These are phyloP conservation scores for Lodderomyces orthopsilosis DNA, from an alignment of 1,139 yeast genomes.

Conservation along the genomic window DNA sequence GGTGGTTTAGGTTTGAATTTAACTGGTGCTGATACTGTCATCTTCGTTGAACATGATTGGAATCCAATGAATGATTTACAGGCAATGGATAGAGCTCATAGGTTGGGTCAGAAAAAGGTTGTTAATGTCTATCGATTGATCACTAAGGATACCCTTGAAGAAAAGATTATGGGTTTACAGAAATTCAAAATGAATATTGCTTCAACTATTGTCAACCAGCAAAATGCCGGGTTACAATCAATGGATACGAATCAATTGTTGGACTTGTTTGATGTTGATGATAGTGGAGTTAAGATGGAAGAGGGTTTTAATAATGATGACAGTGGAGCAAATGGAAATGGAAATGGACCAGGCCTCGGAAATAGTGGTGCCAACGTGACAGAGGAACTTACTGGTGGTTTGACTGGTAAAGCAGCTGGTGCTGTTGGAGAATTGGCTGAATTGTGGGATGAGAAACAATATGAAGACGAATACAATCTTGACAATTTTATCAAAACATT, in stretches of 20 bases:
- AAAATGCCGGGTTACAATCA: conserved; percentile 87
- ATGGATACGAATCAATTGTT: conserved; percentile 96
- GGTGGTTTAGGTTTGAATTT: conserved; percentile 97
- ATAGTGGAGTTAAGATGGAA: conserved; percentile 40
- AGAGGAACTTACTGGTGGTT: conserved; percentile 61
- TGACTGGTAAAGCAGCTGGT: conserved; percentile 61
- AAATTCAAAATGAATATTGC: conserved; percentile 97
- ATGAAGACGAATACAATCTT: conserved; percentile 93
- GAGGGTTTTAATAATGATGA: conserved; percentile 6
- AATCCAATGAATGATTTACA: conserved; percentile 99
- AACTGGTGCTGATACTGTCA: conserved; percentile 98
- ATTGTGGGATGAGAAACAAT: conserved; percentile 94
- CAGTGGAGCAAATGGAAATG: conserved; percentile 24
- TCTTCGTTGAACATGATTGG: conserved; percentile 99
- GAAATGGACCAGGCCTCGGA: conserved; percentile 18
- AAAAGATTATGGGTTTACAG: conserved; percentile 97
- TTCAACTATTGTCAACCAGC: conserved; percentile 93
- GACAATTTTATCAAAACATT: conserved; percentile 87
- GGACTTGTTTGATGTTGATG: conserved; percentile 81
- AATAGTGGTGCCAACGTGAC: conserved; percentile 23
- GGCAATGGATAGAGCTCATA: conserved; percentile 99
- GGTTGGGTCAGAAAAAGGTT: conserved; percentile 96
- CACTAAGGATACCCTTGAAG: conserved; percentile 91
- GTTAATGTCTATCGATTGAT: conserved; percentile 92
- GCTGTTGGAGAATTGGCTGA: conserved; percentile 90